A percentile compares a stretch with the other conserved stretches of the same genome.
Conservation (phyloP, 176 grass and related monocot species). For the Alopecurus myosuroides region DNA sequence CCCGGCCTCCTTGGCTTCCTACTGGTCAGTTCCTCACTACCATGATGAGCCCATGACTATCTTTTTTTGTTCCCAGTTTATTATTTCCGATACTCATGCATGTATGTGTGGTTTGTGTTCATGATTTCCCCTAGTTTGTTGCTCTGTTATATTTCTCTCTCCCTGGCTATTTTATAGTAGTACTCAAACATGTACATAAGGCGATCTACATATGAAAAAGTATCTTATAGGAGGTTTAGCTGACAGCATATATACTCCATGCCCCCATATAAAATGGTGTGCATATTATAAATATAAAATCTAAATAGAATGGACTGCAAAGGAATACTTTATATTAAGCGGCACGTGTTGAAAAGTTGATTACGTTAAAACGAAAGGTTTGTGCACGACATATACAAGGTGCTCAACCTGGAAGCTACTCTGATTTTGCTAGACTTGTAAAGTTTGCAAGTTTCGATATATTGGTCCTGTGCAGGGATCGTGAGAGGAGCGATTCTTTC, state of each 20-base stretch:
- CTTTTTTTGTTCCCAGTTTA: background rate
- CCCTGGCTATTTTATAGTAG: background rate
- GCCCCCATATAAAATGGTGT: background rate
- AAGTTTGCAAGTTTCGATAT: background rate
- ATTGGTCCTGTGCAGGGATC: background rate
- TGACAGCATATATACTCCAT: background rate
- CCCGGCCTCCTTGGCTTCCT: constrained; percentile 33
- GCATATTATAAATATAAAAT: background rate
- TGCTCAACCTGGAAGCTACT: background rate
- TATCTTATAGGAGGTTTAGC: background rate
- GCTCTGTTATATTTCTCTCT: background rate
- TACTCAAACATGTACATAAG: background rate
- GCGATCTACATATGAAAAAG: background rate
- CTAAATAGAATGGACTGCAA: background rate
- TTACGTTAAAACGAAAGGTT: background rate
- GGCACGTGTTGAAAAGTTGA: background rate
- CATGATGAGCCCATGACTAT: background rate
- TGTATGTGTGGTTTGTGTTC: background rate
- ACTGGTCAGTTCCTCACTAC: constrained; percentile 40
- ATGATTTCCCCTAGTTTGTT: background rate
- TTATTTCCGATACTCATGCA: background rate
- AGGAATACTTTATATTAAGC: background rate
- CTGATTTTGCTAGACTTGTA: background rate
- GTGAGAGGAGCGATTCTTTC: background rate
- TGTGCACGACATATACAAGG: background rate